Evolutionary conservation across 768 basidiomycete species (phyloP).

Genomic region (Lactifluus pinguis): DNA sequence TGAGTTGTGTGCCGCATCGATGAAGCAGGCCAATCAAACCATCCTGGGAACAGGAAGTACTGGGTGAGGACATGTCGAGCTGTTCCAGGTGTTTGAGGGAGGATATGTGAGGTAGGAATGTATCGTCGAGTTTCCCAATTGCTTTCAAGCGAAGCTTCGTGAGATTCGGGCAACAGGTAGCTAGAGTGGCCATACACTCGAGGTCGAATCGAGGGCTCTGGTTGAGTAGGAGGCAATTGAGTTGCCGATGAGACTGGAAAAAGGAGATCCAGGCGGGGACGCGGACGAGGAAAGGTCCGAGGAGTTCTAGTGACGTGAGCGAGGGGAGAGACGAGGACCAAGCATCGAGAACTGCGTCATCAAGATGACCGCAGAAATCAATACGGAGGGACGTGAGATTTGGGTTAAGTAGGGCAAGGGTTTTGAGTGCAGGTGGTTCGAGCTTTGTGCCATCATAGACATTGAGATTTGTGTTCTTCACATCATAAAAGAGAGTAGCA

Average conservation of each 20-base stretch:
- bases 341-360: slow-evolving; percentile 45
- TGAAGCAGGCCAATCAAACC: slow-evolving; percentile 48
- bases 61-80: slow-evolving; percentile 65
- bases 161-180: slow-evolving; percentile 44
- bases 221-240: slow-evolving; percentile 69
- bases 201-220: slow-evolving; percentile 84
- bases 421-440: slow-evolving; percentile 51
- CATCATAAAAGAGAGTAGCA: slow-evolving; percentile 75
- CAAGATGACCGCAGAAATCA: slow-evolving; percentile 79
- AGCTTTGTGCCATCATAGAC: slow-evolving; percentile 88
- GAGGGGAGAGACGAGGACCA: slow-evolving; percentile 57
- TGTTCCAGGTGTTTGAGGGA: slow-evolving; percentile 38
- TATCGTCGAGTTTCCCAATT: slow-evolving; percentile 60
- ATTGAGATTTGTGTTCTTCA: slow-evolving; percentile 52
- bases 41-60: slow-evolving; percentile 43
- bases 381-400: slow-evolving; percentile 72
- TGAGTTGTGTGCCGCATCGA: slow-evolving; percentile 45
- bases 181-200: slow-evolving; percentile 51
- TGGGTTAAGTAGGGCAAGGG: slow-evolving; percentile 75
- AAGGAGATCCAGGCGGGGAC: slow-evolving; percentile 65
- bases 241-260: slow-evolving; percentile 50
- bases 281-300: slow-evolving; percentile 82
- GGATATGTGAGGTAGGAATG: slow-evolving; percentile 47
- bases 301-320: slow-evolving; percentile 66
- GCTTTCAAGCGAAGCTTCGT: slow-evolving; percentile 72